A percentile compares a stretch with the other conserved stretches of the same genome.
Evolutionary conservation across 768 basidiomycete species (phyloP).

Genomic region (Flagelloscypha sp.): DNA sequence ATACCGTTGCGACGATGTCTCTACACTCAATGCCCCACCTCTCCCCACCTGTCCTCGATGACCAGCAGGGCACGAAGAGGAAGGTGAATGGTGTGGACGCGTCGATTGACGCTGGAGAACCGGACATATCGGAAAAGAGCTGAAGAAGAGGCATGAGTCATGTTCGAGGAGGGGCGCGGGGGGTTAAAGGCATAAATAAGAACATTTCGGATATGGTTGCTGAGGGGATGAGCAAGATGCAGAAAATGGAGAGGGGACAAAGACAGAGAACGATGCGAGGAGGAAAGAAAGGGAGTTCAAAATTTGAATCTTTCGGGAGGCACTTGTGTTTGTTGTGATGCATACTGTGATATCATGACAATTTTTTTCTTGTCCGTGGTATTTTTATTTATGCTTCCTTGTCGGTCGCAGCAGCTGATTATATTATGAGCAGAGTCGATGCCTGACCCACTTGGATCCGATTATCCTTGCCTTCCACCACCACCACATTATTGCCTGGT

Average conservation of each 20-base stretch:
- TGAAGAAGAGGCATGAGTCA: conserved; percentile 80
- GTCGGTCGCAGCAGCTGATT: no score
- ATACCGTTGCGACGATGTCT: conserved; percentile 90
- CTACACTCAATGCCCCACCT: conserved; percentile 56
- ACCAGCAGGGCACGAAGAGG: conserved; percentile 88
- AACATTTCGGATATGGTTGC: conserved; percentile 88
- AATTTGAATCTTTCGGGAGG: no score
- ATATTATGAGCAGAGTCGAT: no score
- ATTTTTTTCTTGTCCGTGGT: no score
- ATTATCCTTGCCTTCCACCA: no score
- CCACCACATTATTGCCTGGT: no score
- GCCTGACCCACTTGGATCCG: no score
- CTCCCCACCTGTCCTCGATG: conserved; percentile 80
- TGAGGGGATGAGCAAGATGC: conserved; percentile 78
- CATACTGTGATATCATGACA: no score
- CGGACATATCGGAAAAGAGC: conserved; percentile 85
- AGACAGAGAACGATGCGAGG: conserved; percentile 48
- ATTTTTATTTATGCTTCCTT: no score
- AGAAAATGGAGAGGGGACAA: conserved; percentile 62
- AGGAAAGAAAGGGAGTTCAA: conserved; percentile 79
- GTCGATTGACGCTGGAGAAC: conserved; percentile 78
- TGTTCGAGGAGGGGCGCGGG: conserved; percentile 63
- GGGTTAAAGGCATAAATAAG: conserved; percentile 67
- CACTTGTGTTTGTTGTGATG: no score
- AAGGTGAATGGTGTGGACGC: conserved; percentile 90